These are phyloP conservation scores for Vinca minor DNA, from an alignment of 257 asterid genomes.

Conservation along the genomic window DNA sequence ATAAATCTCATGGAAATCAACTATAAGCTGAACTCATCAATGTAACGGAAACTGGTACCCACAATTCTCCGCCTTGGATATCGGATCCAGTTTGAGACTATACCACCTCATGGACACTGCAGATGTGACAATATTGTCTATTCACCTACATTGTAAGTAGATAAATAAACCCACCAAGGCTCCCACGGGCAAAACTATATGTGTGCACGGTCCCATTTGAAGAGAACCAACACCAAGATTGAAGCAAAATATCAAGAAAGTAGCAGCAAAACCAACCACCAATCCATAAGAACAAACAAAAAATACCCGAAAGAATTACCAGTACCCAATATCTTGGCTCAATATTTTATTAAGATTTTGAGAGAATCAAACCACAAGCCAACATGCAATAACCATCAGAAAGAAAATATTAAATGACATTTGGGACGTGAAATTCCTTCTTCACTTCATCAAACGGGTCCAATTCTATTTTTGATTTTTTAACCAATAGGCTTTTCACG, in stretches of 20 bases:
- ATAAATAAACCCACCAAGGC: conserved; percentile 6
- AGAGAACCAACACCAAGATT: background rate
- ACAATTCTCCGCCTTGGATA: conserved; percentile 20
- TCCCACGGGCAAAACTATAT: conserved; percentile 16
- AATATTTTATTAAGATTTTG: conserved; percentile 2
- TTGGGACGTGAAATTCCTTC: background rate
- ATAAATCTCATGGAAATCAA: conserved; percentile 18
- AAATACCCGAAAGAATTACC: conserved; percentile 6
- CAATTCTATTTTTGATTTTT: conserved; percentile 1
- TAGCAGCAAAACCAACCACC: conserved; percentile 14
- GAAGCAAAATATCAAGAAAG: conserved; percentile 12
- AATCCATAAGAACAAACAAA: conserved; percentile 14
- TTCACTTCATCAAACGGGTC: background rate
- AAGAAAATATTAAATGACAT: background rate
- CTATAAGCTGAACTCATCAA: conserved; percentile 16
- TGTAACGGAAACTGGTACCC: conserved; percentile 24
- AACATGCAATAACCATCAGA: conserved; percentile 16
- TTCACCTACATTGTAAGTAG: conserved; percentile 7
- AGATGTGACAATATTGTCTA: background rate
- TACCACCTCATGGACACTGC: conserved; percentile 4
- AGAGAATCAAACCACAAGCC: too few species aligned
- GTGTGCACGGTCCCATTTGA: conserved; percentile 3
- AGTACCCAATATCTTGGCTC: conserved; percentile 10
- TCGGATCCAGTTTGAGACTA: conserved; percentile 12
- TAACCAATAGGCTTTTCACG: background rate